Base-by-base conservation (phyloP, 257 asterid species). In the Anisodus tanguticus region DNA sequence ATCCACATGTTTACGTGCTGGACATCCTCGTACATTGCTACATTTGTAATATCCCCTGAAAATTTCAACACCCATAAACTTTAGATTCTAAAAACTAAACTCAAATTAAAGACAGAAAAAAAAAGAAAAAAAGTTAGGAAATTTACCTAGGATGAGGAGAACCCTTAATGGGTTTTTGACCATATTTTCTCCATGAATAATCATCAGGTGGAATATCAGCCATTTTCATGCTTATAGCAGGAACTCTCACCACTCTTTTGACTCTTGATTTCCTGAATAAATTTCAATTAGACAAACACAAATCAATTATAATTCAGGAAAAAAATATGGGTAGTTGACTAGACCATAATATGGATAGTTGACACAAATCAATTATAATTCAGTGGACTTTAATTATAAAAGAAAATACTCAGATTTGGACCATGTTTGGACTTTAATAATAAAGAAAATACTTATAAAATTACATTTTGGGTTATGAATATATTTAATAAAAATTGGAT, bases 151-250 rank as follows among this genome's bases (percentile, higher is more conserved):
- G 97, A 81, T 93, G 95, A 12, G 97, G 97, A 16, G 97, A 93
- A 22, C 97, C 97, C 79, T 93, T 93, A 89, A 93, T 93, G 85
- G 97, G 97, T 83, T 93, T 93, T 86, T 93, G 97, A 64, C 97
- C 97, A 84, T 93, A 93, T 51, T 93, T 93, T 85, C 97, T 90
- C 97, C 97, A 93, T 3, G 97, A 93, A 87, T 86, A 92, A 87
- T 93, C 97, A 85, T 93, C 97, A 0, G 97, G 93, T 72, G 97
- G 97, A 85, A 93, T 93, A 88, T 93, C 97, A 12, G 97, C 93
- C 94, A 93, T 90, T 79, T 93, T 93, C 92, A 87, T 85, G 88
- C 97, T 93, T 17, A 93, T 93, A 0, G 97, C 97, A 0, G 97
- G 84, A 11, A 93, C 89, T 85, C 93, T 88, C 15, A 89, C 90